A percentile compares a stretch with the other conserved stretches of the same genome.
phyloP scores from a whole-genome alignment of 1,139 yeast genomes.

The Arxiozyma bovina region DNA sequence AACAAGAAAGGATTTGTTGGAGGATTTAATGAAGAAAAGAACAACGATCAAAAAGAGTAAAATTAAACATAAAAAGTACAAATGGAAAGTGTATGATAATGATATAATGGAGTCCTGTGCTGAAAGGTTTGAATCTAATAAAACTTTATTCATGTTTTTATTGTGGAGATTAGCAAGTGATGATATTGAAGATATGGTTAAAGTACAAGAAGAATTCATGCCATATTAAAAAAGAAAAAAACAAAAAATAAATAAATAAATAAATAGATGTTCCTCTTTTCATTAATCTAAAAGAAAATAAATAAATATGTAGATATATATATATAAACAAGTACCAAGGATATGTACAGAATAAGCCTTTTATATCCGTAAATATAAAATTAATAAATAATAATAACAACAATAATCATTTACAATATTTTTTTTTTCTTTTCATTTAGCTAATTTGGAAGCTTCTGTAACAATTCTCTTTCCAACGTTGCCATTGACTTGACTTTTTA shows the following conservation, averaged over 20 bases:
- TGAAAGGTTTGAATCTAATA: constrained; percentile 53
- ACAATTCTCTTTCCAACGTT: not conserved
- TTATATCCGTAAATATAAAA: no score
- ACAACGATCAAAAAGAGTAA: constrained; percentile 31
- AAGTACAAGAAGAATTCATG: constrained; percentile 21
- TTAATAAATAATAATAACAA: not conserved
- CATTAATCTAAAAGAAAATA: no score
- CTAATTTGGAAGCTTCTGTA: constrained; percentile 29
- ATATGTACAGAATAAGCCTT: no score
- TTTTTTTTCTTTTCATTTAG: not conserved
- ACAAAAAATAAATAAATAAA: no score
- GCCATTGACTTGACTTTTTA: not conserved
- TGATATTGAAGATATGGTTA: constrained; percentile 43
- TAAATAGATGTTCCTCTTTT: no score
- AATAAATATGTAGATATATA: no score
- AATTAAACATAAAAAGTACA: constrained; percentile 34
- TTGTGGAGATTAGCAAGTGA: constrained; percentile 66
- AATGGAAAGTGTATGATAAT: constrained; percentile 57
- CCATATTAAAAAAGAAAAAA: no score
- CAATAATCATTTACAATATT: not conserved
- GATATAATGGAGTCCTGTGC: constrained; percentile 50
- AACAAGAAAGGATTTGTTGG: not conserved
- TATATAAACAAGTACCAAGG: no score
- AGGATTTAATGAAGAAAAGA: not conserved
- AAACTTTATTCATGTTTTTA: constrained; percentile 59